phyloP scores from a whole-genome alignment of 2,329 filamentous ascomycete species.

The Penicillium janthinellum region DNA sequence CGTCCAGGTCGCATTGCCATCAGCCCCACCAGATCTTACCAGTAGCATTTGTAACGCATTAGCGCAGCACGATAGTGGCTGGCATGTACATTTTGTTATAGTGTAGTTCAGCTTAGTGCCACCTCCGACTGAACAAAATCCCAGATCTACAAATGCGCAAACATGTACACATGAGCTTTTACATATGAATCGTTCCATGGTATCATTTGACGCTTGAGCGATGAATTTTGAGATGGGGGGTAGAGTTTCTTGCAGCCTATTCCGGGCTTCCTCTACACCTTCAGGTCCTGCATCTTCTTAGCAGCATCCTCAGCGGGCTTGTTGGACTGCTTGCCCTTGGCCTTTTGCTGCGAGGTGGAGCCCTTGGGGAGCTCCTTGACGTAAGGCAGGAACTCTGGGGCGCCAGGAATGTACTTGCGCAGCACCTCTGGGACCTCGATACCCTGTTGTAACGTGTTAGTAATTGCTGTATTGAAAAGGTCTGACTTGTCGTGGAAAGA shows the following conservation, averaged over 20 bases:
- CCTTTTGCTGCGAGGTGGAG: conserved; percentile 62
- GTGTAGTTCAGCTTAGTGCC: neutral
- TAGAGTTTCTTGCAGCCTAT: neutral
- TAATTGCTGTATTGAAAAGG: neutral
- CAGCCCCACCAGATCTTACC: too few relatives aligned
- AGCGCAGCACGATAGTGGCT: too few relatives aligned
- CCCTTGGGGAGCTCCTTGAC: conserved; percentile 83
- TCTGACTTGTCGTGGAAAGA: neutral
- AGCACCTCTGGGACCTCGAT: conserved; percentile 79
- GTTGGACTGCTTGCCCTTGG: conserved; percentile 44
- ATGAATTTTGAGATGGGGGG: neutral
- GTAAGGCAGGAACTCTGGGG: conserved; percentile 86
- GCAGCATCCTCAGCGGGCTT: conserved; percentile 39
- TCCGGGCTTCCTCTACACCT: conserved; percentile 32
- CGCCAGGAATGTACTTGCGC: conserved; percentile 85
- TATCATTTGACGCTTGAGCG: conserved; percentile 5
- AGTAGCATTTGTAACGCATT: too few relatives aligned
- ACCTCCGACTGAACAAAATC: neutral
- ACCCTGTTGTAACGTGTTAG: conserved; percentile 54
- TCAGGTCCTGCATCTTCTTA: conserved; percentile 45
- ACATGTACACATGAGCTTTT: neutral
- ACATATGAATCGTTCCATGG: conserved; percentile 2
- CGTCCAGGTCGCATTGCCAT: too few relatives aligned
- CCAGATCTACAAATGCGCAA: neutral
- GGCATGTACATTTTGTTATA: too few relatives aligned